Base-by-base conservation (phyloP, 768 basidiomycete species). In the Podaxis sp. region DNA sequence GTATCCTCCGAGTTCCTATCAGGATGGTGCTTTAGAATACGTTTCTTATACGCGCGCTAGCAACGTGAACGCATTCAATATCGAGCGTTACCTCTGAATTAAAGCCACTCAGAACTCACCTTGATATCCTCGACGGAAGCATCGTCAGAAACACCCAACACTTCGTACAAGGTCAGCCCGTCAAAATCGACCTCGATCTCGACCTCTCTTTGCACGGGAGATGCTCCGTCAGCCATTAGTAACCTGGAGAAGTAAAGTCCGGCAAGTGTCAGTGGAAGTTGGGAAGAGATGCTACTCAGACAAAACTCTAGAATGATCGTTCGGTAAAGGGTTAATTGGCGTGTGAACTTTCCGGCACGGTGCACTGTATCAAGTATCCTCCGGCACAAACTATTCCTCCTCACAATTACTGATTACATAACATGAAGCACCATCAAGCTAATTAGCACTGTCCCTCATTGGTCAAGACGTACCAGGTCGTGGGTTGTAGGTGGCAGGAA, bases 1-100 rank as follows among this genome's bases (percentile, higher is more conserved):
- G 84, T 69, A 63, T 91, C 84, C 63, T 85, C 76, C 19, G 83
- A 79, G 69, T 93, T 93, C 73, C 92, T 85, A 73, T 88, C 87
- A 0, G 87, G 87, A 69, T 88, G 85, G 68, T 85, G 82, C 51
- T 87, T 73, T 37, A 89, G 80, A 7, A 88, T 88, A 11, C 85
- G 82, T 66, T 78, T 84, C 53, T 87, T 76, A 70, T 88, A 90
- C 3, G 89, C 82, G 71, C 75, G 80, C 88, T 90, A 58, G 12
- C 5, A 7, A 27, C 15, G 33, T 2, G 19, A 24, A 12, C 2
- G 9, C 22, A n/a, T 13, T 40, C 47, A 19, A 24, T 12, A 36
- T 15, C 12, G 22, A 36, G 54, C 46, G 3, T 25, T 4, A 9
- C 49, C 1, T 2, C 41, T 22, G 4, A 27, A 17, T 27, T 1